phyloP scores from a whole-genome alignment of 768 basidiomycete species.

The Zangia roseola region DNA sequence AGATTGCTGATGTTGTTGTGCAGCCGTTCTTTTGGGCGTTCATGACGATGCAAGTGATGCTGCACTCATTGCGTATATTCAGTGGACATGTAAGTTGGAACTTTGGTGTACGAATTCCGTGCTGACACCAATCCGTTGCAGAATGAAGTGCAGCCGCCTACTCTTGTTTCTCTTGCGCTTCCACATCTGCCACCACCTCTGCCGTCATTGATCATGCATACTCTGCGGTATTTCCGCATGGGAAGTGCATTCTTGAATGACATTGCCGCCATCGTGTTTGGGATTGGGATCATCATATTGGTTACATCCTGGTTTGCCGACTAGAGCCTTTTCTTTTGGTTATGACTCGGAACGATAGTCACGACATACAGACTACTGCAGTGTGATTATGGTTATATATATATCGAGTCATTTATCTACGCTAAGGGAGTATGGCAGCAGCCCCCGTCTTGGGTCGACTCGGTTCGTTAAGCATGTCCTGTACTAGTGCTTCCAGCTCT shows the following conservation, averaged over 20 bases:
- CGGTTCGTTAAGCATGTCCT: slow-evolving; percentile 30
- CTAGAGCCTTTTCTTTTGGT: slow-evolving; percentile 4
- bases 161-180: slow-evolving; percentile 55
- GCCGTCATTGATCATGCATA: slow-evolving; percentile 59
- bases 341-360: slow-evolving; percentile 1
- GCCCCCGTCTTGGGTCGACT: slow-evolving; percentile 37
- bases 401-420: neutral
- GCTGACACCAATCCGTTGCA: slow-evolving; percentile 25
- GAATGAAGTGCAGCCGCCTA: slow-evolving; percentile 61
- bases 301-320: slow-evolving; percentile 46
- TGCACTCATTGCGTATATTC: slow-evolving; percentile 75
- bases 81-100: slow-evolving; percentile 56
- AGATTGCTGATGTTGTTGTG: neutral
- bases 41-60: slow-evolving; percentile 62
- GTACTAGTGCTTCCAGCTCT: slow-evolving; percentile 26
- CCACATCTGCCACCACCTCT: slow-evolving; percentile 67
- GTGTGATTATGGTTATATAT: slow-evolving; percentile 5
- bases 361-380: neutral
- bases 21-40: slow-evolving; percentile 87
- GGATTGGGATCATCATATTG: slow-evolving; percentile 62
- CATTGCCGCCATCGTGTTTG: slow-evolving; percentile 66
- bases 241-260: slow-evolving; percentile 68
- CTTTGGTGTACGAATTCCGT: neutral
- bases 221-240: slow-evolving; percentile 68
- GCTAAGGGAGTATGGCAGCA: slow-evolving; percentile 37